A percentile compares a stretch with the other conserved stretches of the same genome.
These are phyloP conservation scores for Sungouiella thailandica DNA, from an alignment of 805 yeast species.

Conservation along the genomic window DNA sequence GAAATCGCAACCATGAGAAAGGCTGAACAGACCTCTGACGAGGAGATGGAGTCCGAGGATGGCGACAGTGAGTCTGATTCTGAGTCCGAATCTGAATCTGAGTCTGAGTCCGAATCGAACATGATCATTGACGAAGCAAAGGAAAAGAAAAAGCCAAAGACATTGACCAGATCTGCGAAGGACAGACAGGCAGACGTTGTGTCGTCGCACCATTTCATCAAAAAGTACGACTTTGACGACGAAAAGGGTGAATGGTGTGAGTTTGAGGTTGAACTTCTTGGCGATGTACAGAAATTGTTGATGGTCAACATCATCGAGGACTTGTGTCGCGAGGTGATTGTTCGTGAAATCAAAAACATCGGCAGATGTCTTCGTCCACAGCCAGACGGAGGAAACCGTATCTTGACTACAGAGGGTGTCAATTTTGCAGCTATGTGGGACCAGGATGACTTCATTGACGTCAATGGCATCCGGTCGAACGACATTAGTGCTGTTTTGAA, in stretches of 20 bases:
- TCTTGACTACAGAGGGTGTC: conserved; percentile 94
- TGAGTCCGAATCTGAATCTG: conserved; percentile 27
- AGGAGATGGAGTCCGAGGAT: conserved; percentile 43
- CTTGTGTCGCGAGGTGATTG: conserved; percentile 83
- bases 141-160: conserved; percentile 13
- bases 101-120: conserved; percentile 32
- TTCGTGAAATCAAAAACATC: conserved; percentile 84
- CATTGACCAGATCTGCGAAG: conserved; percentile 57
- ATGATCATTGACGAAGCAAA: conserved; percentile 9
- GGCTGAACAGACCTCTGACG: conserved; percentile 76
- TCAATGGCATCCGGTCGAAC: conserved; percentile 84
- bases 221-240: conserved; percentile 87
- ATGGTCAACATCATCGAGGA: conserved; percentile 97
- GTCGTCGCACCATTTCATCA: conserved; percentile 65
- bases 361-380: conserved; percentile 89
- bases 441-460: conserved; percentile 87
- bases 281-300: conserved; percentile 84
- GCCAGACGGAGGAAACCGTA: conserved; percentile 55
- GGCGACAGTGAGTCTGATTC: conserved; percentile 31
- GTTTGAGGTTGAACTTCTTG: conserved; percentile 76
- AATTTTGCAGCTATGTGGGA: conserved; percentile 98
- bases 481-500: conserved; percentile 86
- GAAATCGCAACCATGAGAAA: conserved; percentile 85
- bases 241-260: conserved; percentile 87
- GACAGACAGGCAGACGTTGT: conserved; percentile 84